Evolutionary conservation across 139 green algal species (phyloP).

Genomic region (Haematococcus lacustris): DNA sequence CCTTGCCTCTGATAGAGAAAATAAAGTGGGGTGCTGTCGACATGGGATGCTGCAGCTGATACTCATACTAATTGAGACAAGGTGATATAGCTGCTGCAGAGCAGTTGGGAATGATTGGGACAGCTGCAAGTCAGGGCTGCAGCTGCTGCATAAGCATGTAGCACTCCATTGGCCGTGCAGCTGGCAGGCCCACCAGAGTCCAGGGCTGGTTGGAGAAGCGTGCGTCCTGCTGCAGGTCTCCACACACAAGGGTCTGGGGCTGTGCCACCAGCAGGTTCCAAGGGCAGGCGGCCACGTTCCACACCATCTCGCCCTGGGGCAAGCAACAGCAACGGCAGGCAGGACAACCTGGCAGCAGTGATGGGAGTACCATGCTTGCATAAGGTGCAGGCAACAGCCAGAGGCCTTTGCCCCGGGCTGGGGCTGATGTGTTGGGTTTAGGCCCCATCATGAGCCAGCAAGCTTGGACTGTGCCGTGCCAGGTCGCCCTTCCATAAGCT

Average conservation of each 20-base stretch:
- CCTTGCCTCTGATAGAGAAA: too few species aligned
- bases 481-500: too few species aligned
- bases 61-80: not conserved
- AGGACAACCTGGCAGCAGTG: not conserved
- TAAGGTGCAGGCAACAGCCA: not conserved
- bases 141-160: not conserved
- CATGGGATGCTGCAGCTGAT: not conserved
- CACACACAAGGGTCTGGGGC: constrained; percentile 8
- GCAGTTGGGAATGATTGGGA: not conserved
- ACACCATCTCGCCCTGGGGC: not conserved
- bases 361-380: not conserved
- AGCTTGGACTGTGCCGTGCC: not conserved
- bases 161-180: not conserved
- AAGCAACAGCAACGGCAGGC: not conserved
- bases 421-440: not conserved
- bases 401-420: not conserved
- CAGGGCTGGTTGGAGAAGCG: not conserved
- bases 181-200: not conserved
- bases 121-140: not conserved
- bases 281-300: not conserved
- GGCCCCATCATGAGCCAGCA: not conserved
- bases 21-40: not conserved
- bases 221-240: constrained; percentile 6
- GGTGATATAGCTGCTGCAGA: not conserved
- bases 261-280: constrained; percentile 1